Base-by-base conservation (phyloP, 176 grass and related monocot species). In the Urochloa ruziziensis region DNA sequence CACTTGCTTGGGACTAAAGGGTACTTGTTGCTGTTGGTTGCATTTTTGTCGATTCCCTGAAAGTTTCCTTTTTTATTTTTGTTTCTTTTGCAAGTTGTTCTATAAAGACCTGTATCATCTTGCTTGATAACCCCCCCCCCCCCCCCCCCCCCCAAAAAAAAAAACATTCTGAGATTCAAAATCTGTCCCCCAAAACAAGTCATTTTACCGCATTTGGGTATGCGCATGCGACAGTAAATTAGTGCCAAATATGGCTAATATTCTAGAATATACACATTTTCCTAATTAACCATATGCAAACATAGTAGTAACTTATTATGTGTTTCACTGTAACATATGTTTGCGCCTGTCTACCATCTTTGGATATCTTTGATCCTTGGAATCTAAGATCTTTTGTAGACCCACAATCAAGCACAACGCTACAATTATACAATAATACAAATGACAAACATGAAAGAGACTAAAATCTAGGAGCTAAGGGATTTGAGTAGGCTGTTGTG, bases 381-480 rank as follows among this genome's bases (percentile, higher is more conserved):
- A 39, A 39, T 67, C 33, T 67, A 67, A 13, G 34, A 42, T 42
- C 6, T 42, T 84, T 17, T 49, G 47, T 67, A 57, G 28, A 8
- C 25, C 47, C 12, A 30, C 25, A 39, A 75, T 66, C n/a, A 53
- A 84, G 82, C 60, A 64, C 60, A 32, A 42, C 24, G 23, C 33
- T 64, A 51, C 33, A 64, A 65, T 75, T 75, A 36, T 28, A n/a
- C 34, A 65, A 66, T 75, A 54, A 37, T 71, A 84, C 33, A 51
- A 83, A 40, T 39, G 46, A 28, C 42, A 10, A 75, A 56, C 71
- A 54, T 66, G 17, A 75, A 67, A 83, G 46, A 54, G 74, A 77
- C 46, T 67, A 63, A 68, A 5, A 30, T 58, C 34, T 78, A 84
- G 62, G 71, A 65, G 34, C 60, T 67, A 84, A 49, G n/a, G 61